Evolutionary conservation across 192 early-diverging fungal genomes (phyloP).

Genomic region (Podila clonocystis): DNA sequence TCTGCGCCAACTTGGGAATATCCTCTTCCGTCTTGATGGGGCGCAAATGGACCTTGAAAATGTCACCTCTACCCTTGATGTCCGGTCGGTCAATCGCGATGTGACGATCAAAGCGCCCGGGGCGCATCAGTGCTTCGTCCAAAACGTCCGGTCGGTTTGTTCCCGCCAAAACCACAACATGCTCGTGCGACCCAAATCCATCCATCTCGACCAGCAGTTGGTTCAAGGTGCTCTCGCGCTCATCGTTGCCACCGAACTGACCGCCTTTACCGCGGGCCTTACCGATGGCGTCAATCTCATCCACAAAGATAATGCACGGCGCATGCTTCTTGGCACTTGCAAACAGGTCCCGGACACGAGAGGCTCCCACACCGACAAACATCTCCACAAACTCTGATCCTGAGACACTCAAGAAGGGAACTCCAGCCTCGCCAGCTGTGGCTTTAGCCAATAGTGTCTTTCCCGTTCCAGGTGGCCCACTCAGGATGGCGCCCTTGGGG

Average conservation of each 20-base stretch:
- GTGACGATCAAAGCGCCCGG: slow-evolving; percentile 99
- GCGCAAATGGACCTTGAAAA: slow-evolving; percentile 97
- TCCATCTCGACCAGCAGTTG: slow-evolving; percentile 99
- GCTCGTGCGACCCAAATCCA: slow-evolving; percentile 89
- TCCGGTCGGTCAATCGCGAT: slow-evolving; percentile 97
- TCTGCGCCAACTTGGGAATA: slow-evolving; percentile 79
- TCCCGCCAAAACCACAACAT: slow-evolving; percentile 97
- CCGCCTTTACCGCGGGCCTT: slow-evolving; percentile 94
- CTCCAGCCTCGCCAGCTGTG: slow-evolving; percentile 98
- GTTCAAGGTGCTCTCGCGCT: slow-evolving; percentile 98
- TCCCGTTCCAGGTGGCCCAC: slow-evolving; percentile 94
- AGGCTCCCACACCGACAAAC: slow-evolving; percentile 99
- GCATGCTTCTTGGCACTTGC: slow-evolving; percentile 97
- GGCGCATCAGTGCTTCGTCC: slow-evolving; percentile 96
- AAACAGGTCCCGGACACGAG: slow-evolving; percentile 96
- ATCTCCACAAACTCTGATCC: slow-evolving; percentile 99
- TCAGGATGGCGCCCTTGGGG: slow-evolving; percentile 97
- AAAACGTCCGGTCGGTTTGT: slow-evolving; percentile 99
- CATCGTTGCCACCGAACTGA: slow-evolving; percentile 95
- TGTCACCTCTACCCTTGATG: slow-evolving; percentile 93
- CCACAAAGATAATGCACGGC: slow-evolving; percentile 99
- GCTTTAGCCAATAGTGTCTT: slow-evolving; percentile 99
- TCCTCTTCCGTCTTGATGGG: slow-evolving; percentile 92
- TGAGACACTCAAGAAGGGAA: slow-evolving; percentile 97
- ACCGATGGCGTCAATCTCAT: slow-evolving; percentile 99